Percentiles rank a stretch among this genome's conserved stretches.
Conservation (phyloP, 225 moss, liverwort and hornwort species). For the Takakia lepidozioides region DNA sequence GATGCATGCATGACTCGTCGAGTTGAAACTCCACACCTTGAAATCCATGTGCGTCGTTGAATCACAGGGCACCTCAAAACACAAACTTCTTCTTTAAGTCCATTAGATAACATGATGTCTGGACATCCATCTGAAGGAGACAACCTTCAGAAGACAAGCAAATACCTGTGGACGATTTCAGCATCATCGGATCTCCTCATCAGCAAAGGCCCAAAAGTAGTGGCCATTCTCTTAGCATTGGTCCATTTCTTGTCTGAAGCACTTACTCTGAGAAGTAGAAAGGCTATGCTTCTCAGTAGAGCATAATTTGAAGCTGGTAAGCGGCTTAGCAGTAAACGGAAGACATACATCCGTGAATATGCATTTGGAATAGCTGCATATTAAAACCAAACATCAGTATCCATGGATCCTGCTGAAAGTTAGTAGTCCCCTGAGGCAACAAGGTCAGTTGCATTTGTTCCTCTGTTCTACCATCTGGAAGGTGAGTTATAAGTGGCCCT, state of each 20-base stretch:
- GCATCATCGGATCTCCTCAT: conserved; percentile 20
- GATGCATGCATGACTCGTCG: too few relatives aligned
- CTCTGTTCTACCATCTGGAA: too few relatives aligned
- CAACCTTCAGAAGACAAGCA: too few relatives aligned
- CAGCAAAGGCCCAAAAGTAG: conserved; percentile 40
- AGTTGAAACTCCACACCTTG: too few relatives aligned
- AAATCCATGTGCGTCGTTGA: too few relatives aligned
- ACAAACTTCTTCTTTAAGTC: not conserved
- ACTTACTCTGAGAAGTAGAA: conserved; percentile 23
- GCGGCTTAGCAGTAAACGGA: conserved; percentile 45
- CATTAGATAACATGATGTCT: not conserved
- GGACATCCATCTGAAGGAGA: too few relatives aligned
- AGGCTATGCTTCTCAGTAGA: conserved; percentile 39
- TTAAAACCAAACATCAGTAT: not conserved
- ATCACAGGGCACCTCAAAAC: too few relatives aligned
- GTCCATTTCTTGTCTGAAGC: conserved; percentile 5
- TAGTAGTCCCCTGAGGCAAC: too few relatives aligned
- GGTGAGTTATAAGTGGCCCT: too few relatives aligned
- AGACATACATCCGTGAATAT: conserved; percentile 42
- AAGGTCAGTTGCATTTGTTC: too few relatives aligned
- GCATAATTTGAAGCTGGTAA: conserved; percentile 51
- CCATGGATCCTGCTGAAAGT: too few relatives aligned
- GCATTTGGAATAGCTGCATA: conserved; percentile 51
- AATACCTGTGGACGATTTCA: conserved; percentile 18
- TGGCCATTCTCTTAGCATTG: conserved; percentile 24